These are phyloP conservation scores for Crithidia thermophila DNA, from an alignment of 208 protist species.

Conservation along the genomic window DNA sequence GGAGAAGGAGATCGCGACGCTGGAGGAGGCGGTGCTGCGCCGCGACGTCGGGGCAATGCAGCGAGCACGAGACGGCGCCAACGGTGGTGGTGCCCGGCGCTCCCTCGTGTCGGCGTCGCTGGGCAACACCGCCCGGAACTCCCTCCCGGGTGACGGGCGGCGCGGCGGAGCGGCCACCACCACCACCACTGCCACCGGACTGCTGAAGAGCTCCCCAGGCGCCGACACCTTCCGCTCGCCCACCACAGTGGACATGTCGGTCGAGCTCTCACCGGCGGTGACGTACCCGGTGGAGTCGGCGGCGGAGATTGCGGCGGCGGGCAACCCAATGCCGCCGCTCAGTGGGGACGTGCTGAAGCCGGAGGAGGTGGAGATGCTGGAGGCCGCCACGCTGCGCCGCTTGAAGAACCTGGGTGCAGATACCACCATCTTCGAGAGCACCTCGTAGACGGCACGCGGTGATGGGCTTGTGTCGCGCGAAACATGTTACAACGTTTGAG, in stretches of 20 bases:
- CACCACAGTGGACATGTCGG: slow-evolving; percentile 18
- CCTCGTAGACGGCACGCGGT: not conserved
- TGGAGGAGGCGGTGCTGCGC: slow-evolving; percentile 52
- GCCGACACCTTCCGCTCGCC: not conserved
- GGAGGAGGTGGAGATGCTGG: slow-evolving; percentile 77
- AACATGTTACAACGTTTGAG: not conserved
- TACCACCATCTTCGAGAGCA: slow-evolving; percentile 35
- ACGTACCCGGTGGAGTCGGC: slow-evolving; percentile 2
- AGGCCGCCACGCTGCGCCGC: slow-evolving; percentile 59
- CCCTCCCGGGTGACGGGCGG: not conserved
- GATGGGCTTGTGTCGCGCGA: not conserved
- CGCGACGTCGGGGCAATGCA: slow-evolving; percentile 20
- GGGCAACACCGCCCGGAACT: not conserved
- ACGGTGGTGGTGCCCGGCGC: not conserved
- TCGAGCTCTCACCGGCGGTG: slow-evolving; percentile 18
- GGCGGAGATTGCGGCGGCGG: not conserved
- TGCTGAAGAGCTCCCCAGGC: too few species aligned
- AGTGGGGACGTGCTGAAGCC: slow-evolving; percentile 50
- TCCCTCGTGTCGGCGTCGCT: not conserved
- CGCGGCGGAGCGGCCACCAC: not conserved
- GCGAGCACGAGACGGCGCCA: slow-evolving; percentile 8
- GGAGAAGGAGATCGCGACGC: slow-evolving; percentile 49
- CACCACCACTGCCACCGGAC: not conserved
- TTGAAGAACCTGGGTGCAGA: slow-evolving; percentile 69
- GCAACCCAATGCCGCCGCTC: slow-evolving; percentile 9